Evolutionary conservation across 2,329 filamentous ascomycete genomes (phyloP).

Genomic region (Sclerotinia spermophila): DNA sequence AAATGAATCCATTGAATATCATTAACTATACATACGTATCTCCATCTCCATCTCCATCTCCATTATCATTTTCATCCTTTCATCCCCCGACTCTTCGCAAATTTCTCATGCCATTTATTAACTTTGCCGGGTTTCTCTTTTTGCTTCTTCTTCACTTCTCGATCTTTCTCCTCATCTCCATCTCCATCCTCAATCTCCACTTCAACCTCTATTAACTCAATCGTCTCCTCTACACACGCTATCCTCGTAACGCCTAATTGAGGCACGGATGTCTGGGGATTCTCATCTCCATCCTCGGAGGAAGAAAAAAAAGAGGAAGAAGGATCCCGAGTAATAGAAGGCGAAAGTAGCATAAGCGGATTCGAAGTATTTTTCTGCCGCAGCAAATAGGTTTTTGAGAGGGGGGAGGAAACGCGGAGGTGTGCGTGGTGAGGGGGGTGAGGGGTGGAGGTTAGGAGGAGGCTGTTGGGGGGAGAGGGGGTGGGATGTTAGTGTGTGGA

Average conservation of each 20-base stretch:
- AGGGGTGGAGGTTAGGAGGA: conserved; percentile 40
- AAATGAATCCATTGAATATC: too few species aligned
- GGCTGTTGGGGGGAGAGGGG: conserved; percentile 36
- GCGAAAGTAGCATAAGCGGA: conserved; percentile 54
- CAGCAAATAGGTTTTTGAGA: conserved; percentile 51
- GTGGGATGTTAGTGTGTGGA: conserved; percentile 28
- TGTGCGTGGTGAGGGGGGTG: conserved; percentile 17
- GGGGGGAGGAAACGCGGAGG: conserved; percentile 26
- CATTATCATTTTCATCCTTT: not conserved
- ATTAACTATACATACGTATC: too few species aligned
- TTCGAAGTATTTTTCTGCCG: conserved; percentile 67
- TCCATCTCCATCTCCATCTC: too few species aligned
- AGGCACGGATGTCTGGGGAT: conserved; percentile 31
- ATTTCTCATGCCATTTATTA: conserved; percentile 59
- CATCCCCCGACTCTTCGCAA: conserved; percentile 39
- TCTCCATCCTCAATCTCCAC: not conserved
- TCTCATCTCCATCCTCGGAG: conserved; percentile 25
- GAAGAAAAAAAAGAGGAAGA: not conserved
- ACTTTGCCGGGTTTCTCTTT: conserved; percentile 35
- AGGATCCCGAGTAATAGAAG: conserved; percentile 32
- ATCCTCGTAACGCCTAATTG: conserved; percentile 46
- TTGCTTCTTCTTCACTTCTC: conserved; percentile 14
- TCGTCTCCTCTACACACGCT: conserved; percentile 57
- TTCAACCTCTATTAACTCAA: conserved; percentile 52
- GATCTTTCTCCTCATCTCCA: conserved; percentile 22